A percentile compares a stretch with the other conserved stretches of the same genome.
phyloP scores from a whole-genome alignment of 768 basidiomycete genomes.

The Xanthoconium stramineum region DNA sequence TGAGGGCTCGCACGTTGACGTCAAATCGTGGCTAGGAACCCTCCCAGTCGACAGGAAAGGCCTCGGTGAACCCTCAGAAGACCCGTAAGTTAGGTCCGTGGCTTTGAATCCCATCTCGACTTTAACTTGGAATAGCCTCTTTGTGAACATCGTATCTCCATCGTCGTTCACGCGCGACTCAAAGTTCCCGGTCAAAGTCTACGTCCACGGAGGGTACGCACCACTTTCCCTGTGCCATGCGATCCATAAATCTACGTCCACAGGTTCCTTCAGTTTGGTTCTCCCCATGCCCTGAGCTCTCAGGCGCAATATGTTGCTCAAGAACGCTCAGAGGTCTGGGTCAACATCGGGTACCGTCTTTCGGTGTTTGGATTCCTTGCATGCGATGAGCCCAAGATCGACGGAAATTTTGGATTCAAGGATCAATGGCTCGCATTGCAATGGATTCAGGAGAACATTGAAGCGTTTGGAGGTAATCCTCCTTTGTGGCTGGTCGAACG shows the following conservation, averaged over 20 bases:
- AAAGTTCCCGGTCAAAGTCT: conserved; percentile 64
- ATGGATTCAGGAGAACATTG: conserved; percentile 70
- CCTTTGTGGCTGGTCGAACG: neutral
- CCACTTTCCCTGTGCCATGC: neutral
- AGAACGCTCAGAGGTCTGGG: conserved; percentile 64
- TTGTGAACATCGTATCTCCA: conserved; percentile 62
- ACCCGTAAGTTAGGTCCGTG: conserved; percentile 43
- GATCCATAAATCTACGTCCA: neutral
- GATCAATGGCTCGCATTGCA: conserved; percentile 74
- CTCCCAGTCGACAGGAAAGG: conserved; percentile 61
- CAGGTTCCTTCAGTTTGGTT: neutral
- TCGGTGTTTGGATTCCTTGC: conserved; percentile 76
- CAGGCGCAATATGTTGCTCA: conserved; percentile 67
- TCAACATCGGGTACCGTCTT: conserved; percentile 72
- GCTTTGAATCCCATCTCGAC: neutral
- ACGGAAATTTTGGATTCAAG: conserved; percentile 82
- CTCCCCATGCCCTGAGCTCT: neutral
- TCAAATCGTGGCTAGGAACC: conserved; percentile 32
- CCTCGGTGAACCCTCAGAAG: conserved; percentile 63
- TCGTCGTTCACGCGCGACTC: conserved; percentile 39
- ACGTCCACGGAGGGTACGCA: conserved; percentile 72
- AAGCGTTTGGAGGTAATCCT: conserved; percentile 59
- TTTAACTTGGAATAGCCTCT: conserved; percentile 41
- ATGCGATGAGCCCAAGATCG: conserved; percentile 52
- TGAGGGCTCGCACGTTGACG: neutral